These are phyloP conservation scores for Erythrobasidium yunnanense DNA, from an alignment of 768 basidiomycete genomes.

Conservation along the genomic window DNA sequence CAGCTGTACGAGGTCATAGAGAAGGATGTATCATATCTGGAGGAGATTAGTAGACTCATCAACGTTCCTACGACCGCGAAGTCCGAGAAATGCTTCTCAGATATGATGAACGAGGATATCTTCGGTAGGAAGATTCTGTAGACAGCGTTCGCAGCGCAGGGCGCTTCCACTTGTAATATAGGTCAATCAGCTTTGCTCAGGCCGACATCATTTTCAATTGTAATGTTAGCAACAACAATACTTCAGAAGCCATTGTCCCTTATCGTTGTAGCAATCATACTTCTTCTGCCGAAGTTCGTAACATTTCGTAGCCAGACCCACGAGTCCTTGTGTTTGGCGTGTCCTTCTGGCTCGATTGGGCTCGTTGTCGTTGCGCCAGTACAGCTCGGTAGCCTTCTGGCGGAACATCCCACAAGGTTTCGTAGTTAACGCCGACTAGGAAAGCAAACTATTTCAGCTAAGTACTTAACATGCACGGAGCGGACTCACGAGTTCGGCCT, in stretches of 20 bases:
- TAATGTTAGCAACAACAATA: too few relatives aligned
- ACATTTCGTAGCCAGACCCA: slow-evolving; percentile 15
- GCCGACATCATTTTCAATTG: too few relatives aligned
- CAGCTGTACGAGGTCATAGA: background rate
- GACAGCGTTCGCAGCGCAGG: too few relatives aligned
- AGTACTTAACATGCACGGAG: background rate
- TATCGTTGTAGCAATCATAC: background rate
- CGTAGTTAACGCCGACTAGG: slow-evolving; percentile 41
- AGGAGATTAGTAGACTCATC: background rate
- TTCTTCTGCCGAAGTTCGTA: slow-evolving; percentile 12
- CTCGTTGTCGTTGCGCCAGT: background rate
- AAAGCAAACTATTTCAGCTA: slow-evolving; percentile 44
- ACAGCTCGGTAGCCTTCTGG: background rate
- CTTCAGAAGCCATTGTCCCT: too few relatives aligned
- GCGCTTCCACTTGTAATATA: too few relatives aligned
- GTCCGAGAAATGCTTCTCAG: too few relatives aligned
- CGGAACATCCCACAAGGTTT: slow-evolving; percentile 59
- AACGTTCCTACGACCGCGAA: too few relatives aligned
- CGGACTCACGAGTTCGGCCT: slow-evolving; percentile 50
- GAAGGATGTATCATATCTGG: too few relatives aligned
- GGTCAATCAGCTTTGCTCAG: too few relatives aligned
- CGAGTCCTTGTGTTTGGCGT: background rate
- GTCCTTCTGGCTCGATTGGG: slow-evolving; percentile 8
- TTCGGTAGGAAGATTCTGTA: too few relatives aligned
- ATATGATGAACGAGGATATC: too few relatives aligned